Evolutionary conservation across 1,284 basidiomycete genomes (phyloP), one percentile per base, ranked within the genome.

Genomic region (Cryptococcus sp.): DNA sequence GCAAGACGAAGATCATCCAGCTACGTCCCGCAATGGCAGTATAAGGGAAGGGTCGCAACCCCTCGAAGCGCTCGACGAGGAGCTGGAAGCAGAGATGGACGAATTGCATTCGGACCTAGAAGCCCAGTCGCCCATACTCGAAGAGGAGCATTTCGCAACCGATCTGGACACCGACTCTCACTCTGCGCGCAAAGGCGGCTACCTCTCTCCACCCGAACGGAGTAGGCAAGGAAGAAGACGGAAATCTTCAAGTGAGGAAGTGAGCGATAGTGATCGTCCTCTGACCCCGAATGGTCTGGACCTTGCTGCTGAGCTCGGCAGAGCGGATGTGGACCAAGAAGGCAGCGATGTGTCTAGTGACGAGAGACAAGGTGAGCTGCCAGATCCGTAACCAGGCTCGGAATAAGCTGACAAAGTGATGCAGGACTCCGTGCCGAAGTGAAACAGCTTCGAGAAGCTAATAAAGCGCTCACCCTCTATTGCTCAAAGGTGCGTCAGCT

Each of bases 391-490:
- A 17, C 22, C 5, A 16, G 11, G 16, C 44, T 25, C 17, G 15
- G 54, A 35, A 15, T 35, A 39, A 38, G 52, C 54, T 54, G 47
- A 52, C 23, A 8, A 35, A 35, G 31, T 7, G 3, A 5, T 11
- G 1, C 44, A 79, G 84, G 86, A 10, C 81, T 92, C 47, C 83
- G 86, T 47, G 84, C 80, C 20, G 93, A 96, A 78, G 87, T 95
- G 71, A 93, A 93, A 78, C 87, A 86, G 44, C 85, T 96, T 74
- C 90, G 89, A 74, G 94, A 97, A 75, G 91, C 91, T 48, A 96
- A 96, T 83, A 94, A 94, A 76, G 93, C 92, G 0, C 81, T 97
- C 13, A 91, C 90, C 17, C 80, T 97, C 22, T 97, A 97, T 74
- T 92, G 93, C 19, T 92, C 90, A 55, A 97, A 96, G 82, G 76